These are phyloP conservation scores for Zasmidium citrigriseum DNA, from an alignment of 2,329 filamentous ascomycete species.

Conservation along the genomic window DNA sequence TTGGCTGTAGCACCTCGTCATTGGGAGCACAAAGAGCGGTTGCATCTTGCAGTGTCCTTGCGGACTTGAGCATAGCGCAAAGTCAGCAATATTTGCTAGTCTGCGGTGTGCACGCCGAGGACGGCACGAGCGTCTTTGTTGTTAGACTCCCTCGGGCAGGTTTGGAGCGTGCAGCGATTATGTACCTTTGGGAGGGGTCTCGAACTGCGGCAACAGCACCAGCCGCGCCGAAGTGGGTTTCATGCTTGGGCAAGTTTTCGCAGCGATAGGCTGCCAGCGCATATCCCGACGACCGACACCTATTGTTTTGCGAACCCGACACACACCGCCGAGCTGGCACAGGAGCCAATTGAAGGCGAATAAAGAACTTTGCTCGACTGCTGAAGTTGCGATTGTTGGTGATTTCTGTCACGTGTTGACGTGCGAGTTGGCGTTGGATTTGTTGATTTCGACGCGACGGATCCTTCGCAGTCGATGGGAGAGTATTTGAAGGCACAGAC, in stretches of 20 bases:
- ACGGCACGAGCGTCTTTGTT: slow-evolving; percentile 6
- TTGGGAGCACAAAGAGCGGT: slow-evolving; percentile 10
- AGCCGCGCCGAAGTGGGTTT: slow-evolving; percentile 5
- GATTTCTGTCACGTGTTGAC: slow-evolving; percentile 1
- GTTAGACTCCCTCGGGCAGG: slow-evolving; percentile 3
- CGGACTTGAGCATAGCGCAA: slow-evolving; percentile 10
- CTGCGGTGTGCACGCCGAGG: slow-evolving; percentile 12
- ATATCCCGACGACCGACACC: neutral
- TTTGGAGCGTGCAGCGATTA: neutral
- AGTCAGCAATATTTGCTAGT: slow-evolving; percentile 2
- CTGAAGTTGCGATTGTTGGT: neutral
- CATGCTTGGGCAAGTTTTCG: slow-evolving; percentile 1
- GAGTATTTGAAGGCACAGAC: neutral
- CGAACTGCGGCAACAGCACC: neutral
- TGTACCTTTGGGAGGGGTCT: slow-evolving; percentile 3
- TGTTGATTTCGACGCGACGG: neutral
- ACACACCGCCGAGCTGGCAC: slow-evolving; percentile 7
- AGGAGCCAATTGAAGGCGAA: slow-evolving; percentile 5
- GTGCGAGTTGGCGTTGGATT: neutral
- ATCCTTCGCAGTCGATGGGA: neutral
- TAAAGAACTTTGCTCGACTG: neutral
- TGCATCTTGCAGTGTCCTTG: slow-evolving; percentile 11
- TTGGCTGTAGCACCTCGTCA: slow-evolving; percentile 5
- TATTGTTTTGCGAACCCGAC: neutral
- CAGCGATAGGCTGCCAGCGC: slow-evolving; percentile 9